Evolutionary conservation across 2,329 filamentous ascomycete species (phyloP), one percentile per base, ranked within the genome.

Genomic region (Fragosphaeria purpurea): DNA sequence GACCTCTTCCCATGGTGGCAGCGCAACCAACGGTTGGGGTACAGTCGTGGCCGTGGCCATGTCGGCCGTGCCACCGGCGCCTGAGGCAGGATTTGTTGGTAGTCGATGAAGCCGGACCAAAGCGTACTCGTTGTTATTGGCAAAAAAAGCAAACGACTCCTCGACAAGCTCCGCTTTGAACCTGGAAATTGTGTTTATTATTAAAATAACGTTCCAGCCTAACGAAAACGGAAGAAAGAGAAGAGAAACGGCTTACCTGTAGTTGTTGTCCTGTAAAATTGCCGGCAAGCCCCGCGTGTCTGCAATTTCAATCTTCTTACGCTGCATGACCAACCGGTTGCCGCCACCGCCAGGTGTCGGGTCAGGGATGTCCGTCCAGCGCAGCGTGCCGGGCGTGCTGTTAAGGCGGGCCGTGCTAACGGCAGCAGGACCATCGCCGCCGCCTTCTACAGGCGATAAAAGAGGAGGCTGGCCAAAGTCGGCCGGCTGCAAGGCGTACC

Each of bases 341-440:
- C 53, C 45, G 10, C 47, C 48, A 32, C 39, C 48, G n/a, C 48
- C 44, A 31, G 68, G 68, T 1, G 71, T 66, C 12, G 79, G 78
- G 54, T 83, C 80, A 1, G 80, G 80, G 43, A 82, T 69, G 56
- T 83, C 80, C 6, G 68, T 73, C 77, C 78, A 84, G 43, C 74
- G 67, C 51, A 83, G 61, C 4, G 73, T 70, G 13, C 76, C 77
- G 0, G 66, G 65, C 0, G 64, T 60, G 6, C 63, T 58, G 53
- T 76, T 70, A 41, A 74, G 67, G 40, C 74, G 48, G 12, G 56
- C 50, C 41, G 46, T 7, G 39, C 34, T 6, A 12, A 30, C 9
- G 30, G 34, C 6, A 38, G 43, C 8, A 5, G 41, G 3, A 11
- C 11, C 41, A 2, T 5, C 32, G 33, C 11, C 41, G 12, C 33